Evolutionary conservation across 139 green algal species (phyloP).

Genomic region (Chlorella sorokiniana): DNA sequence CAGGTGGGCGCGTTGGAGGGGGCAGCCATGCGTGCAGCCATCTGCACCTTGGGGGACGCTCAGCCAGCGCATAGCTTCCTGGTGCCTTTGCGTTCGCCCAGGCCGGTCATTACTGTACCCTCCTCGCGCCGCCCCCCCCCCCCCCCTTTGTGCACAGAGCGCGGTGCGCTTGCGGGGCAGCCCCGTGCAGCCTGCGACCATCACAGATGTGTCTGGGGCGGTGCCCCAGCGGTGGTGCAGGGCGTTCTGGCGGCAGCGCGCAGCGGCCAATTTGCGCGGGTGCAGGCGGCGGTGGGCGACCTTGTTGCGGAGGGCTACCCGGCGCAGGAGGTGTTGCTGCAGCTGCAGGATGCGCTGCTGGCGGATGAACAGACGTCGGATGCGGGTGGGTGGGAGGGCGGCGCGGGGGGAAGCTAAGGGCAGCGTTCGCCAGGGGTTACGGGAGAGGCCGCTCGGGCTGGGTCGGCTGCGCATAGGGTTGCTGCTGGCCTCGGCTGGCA

Average conservation of each 20-base stretch:
- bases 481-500: background rate
- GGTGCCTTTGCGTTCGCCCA: too few relatives aligned
- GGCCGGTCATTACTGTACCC: background rate
- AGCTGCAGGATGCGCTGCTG: conserved; percentile 76
- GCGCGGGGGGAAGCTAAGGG: background rate
- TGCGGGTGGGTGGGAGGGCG: conserved; percentile 3
- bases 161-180: conserved; percentile 58
- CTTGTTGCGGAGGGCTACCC: conserved; percentile 82
- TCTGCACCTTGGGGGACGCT: too few relatives aligned
- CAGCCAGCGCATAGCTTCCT: background rate
- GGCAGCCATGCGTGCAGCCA: too few relatives aligned
- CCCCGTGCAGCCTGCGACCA: conserved; percentile 38
- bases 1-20: conserved; percentile 60
- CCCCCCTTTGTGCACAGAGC: conserved; percentile 20
- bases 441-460: too few relatives aligned
- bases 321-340: conserved; percentile 72
- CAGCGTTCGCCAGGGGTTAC: too few relatives aligned
- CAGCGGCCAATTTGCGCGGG: conserved; percentile 25
- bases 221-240: conserved; percentile 41
- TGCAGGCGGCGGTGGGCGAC: conserved; percentile 57
- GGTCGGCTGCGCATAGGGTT: too few relatives aligned
- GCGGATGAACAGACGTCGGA: conserved; percentile 42
- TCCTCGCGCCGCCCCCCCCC: background rate
- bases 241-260: conserved; percentile 48
- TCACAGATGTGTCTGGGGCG: conserved; percentile 61